phyloP scores from a whole-genome alignment of 2,329 filamentous ascomycete species.

The Alternaria dauci region DNA sequence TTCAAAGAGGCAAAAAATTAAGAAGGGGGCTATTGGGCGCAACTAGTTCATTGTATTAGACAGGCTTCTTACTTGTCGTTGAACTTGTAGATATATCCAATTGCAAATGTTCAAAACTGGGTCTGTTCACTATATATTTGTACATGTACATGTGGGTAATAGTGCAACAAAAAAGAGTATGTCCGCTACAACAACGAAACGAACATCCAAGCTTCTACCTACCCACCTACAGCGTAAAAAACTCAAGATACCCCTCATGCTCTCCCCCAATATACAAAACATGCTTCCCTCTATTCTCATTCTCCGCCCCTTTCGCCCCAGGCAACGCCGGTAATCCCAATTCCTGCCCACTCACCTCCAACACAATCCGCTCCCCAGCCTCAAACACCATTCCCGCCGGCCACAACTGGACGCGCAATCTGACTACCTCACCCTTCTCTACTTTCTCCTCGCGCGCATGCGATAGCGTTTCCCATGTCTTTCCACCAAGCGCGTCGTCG shows the following conservation, averaged over 20 bases:
- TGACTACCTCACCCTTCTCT: neutral
- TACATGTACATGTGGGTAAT: no score
- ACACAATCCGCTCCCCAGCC: slow-evolving; percentile 7
- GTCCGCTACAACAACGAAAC: no score
- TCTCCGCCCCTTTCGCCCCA: neutral
- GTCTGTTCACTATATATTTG: no score
- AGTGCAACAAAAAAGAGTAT: no score
- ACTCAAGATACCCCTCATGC: neutral
- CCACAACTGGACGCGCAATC: slow-evolving; percentile 14
- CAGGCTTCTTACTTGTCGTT: slow-evolving; percentile 6
- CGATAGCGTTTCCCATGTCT: neutral
- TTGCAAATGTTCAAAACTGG: slow-evolving; percentile 7
- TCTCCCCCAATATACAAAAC: neutral
- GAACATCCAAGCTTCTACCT: no score
- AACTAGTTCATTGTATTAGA: slow-evolving; percentile 10
- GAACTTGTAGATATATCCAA: slow-evolving; percentile 22
- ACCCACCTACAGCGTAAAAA: neutral
- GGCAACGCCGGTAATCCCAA: neutral
- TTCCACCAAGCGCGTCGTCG: neutral
- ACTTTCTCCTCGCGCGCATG: neutral
- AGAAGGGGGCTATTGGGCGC: slow-evolving; percentile 7
- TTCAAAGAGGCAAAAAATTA: neutral
- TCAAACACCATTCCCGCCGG: slow-evolving; percentile 16
- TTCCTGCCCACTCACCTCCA: slow-evolving; percentile 1
- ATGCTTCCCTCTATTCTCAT: neutral